Evolutionary conservation across 176 grass and related monocot genomes (phyloP).

Genomic region (Olyra latifolia): DNA sequence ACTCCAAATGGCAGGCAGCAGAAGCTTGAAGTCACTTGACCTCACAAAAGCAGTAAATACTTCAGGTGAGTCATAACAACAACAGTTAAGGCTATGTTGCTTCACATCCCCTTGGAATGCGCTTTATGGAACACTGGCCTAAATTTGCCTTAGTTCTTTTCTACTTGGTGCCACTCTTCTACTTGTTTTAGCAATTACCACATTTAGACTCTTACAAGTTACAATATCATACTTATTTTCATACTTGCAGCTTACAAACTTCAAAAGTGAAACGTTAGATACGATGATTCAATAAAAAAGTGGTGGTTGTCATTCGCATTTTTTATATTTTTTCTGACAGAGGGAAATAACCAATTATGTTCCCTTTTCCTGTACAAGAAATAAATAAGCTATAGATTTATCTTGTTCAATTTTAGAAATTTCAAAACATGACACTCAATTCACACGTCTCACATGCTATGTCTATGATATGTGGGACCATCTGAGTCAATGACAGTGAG

Average conservation of each 20-base stretch:
- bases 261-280: not conserved
- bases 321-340: conserved; percentile 5
- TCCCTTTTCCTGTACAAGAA: not conserved
- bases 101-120: not conserved
- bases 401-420: too few relatives aligned
- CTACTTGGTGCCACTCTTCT: not conserved
- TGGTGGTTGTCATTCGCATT: not conserved
- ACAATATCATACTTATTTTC: conserved; percentile 11
- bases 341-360: not conserved
- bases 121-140: not conserved
- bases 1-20: conserved; percentile 57
- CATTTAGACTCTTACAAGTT: not conserved
- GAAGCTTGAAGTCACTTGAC: conserved; percentile 63
- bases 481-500: too few relatives aligned
- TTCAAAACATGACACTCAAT: too few relatives aligned
- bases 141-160: conserved; percentile 10
- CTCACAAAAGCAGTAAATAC: conserved; percentile 48
- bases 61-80: conserved; percentile 52
- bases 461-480: too few relatives aligned
- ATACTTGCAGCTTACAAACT: not conserved
- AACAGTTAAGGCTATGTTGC: not conserved
- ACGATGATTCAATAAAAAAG: not conserved
- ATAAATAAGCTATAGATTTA: not conserved
- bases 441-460: too few relatives aligned
- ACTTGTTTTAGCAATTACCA: not conserved